Conservation (phyloP, 345 rosid genomes). For the Ceriops zippeliana region DNA sequence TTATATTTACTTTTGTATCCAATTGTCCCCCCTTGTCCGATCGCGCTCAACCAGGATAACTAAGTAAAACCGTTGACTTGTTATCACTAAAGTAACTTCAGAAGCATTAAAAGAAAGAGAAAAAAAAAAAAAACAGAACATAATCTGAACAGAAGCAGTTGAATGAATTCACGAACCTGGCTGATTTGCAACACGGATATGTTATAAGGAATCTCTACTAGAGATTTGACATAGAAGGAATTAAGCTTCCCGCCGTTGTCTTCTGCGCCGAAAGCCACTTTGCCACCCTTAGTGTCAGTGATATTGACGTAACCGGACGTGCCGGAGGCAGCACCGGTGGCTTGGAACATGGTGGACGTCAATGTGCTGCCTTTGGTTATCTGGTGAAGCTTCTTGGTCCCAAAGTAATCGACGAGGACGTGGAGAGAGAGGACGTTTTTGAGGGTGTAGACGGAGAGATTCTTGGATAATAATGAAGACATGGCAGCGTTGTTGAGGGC, state of each 20-base stretch:
- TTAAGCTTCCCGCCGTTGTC: slow-evolving; percentile 19
- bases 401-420: slow-evolving; percentile 33
- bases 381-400: slow-evolving; percentile 34
- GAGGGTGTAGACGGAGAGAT: slow-evolving; percentile 20
- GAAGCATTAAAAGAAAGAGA: too few species aligned
- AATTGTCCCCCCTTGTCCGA: too few species aligned
- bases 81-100: too few species aligned
- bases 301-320: slow-evolving; percentile 30
- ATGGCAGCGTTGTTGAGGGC: slow-evolving; percentile 35
- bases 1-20: too few species aligned
- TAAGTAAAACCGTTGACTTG: too few species aligned
- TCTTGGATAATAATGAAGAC: slow-evolving; percentile 17
- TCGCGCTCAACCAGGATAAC: too few species aligned
- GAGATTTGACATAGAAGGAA: slow-evolving; percentile 25
- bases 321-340: slow-evolving; percentile 29
- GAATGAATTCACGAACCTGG: slow-evolving; percentile 9
- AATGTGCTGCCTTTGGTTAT: slow-evolving; percentile 19
- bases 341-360: slow-evolving; percentile 33
- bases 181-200: slow-evolving; percentile 29
- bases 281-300: slow-evolving; percentile 26
- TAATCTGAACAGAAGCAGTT: too few species aligned
- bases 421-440: slow-evolving; percentile 28
- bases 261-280: slow-evolving; percentile 25
- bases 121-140: too few species aligned
- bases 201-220: slow-evolving; percentile 29